Percentiles rank a stretch among this genome's conserved stretches.
phyloP scores from a whole-genome alignment of 495 filamentous ascomycete genomes.

The Glarea lozoyensis region DNA sequence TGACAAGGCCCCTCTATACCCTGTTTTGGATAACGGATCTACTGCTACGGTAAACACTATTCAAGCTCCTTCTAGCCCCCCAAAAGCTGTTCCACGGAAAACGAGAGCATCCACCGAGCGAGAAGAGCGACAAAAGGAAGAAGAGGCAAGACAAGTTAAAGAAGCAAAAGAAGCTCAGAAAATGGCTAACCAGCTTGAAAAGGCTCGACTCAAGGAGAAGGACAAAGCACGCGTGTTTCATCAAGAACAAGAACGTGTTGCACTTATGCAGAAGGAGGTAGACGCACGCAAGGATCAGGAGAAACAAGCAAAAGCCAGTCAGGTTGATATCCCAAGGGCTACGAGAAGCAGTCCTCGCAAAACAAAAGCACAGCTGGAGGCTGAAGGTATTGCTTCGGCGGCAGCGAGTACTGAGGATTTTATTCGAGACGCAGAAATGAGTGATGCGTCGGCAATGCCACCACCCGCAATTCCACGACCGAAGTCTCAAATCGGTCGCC shows the following conservation, averaged over 20 bases:
- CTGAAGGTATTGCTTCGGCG: constrained; percentile 27
- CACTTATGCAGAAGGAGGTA: constrained; percentile 35
- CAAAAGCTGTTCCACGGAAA: constrained; percentile 42
- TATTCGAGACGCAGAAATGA: constrained; percentile 36
- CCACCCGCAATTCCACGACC: constrained; percentile 48
- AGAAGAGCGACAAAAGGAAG: constrained; percentile 40
- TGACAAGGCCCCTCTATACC: constrained; percentile 30
- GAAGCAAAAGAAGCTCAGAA: constrained; percentile 42
- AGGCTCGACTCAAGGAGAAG: constrained; percentile 44
- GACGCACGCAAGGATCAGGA: constrained; percentile 34
- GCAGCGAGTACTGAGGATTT: constrained; percentile 24
- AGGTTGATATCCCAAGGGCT: constrained; percentile 30
- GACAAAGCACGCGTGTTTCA: constrained; percentile 54
- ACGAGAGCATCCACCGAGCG: constrained; percentile 70
- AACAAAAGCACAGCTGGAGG: constrained; percentile 39
- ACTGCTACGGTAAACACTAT: constrained; percentile 17
- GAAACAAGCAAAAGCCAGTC: constrained; percentile 24
- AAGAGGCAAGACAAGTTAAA: constrained; percentile 41
- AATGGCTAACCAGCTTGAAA: constrained; percentile 43
- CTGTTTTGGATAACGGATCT: constrained; percentile 29
- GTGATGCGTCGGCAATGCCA: constrained; percentile 41
- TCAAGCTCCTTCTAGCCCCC: constrained; percentile 28
- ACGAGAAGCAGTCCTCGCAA: constrained; percentile 40
- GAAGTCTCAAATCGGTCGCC: constrained; percentile 39
- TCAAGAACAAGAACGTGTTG: constrained; percentile 50